These are phyloP conservation scores for Kewa caespitosa DNA, from an alignment of 179 eudicot genomes.

Conservation along the genomic window DNA sequence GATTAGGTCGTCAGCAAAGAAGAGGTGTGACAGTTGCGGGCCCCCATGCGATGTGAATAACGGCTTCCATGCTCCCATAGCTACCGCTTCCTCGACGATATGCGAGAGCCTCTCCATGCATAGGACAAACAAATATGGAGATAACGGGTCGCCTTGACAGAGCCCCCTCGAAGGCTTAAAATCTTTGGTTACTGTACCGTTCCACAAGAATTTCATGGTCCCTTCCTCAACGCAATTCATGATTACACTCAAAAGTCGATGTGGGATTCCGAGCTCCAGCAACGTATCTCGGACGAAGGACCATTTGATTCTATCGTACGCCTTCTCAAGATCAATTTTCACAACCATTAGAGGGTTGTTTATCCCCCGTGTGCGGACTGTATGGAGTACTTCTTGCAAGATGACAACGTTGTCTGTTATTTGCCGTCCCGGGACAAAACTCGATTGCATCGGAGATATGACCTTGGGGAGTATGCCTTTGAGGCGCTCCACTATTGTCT, in stretches of 20 bases:
- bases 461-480: neutral
- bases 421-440: neutral
- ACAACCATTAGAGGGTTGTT: neutral
- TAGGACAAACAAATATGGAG: neutral
- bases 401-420: neutral
- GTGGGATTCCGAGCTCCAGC: neutral
- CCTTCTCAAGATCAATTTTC: neutral
- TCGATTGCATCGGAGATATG: neutral
- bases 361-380: neutral
- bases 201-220: neutral
- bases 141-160: neutral
- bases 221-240: neutral
- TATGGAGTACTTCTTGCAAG: neutral
- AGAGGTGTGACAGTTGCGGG: too few species aligned
- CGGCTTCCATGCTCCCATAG: too few species aligned
- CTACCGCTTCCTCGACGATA: neutral
- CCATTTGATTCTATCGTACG: neutral
- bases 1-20: too few species aligned
- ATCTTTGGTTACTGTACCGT: neutral
- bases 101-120: neutral
- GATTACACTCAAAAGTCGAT: neutral
- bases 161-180: neutral
- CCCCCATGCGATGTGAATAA: too few species aligned
- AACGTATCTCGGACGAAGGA: neutral
- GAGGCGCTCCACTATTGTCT: neutral